These are phyloP conservation scores for Gossypium trilobum DNA, from an alignment of 441 rosid genomes.

Conservation along the genomic window DNA sequence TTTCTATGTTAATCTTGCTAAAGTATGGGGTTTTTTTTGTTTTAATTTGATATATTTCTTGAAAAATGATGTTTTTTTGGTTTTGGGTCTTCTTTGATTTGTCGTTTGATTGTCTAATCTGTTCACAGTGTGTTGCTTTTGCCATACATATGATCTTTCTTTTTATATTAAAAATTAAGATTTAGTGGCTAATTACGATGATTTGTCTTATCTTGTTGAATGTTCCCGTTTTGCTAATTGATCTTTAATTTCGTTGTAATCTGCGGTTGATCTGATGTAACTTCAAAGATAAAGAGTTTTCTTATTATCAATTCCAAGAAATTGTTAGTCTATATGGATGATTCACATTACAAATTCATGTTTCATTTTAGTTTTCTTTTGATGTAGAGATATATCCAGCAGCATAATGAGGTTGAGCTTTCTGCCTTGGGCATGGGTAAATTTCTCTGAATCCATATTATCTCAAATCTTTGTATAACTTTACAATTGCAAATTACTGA, in stretches of 20 bases:
- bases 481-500: not conserved
- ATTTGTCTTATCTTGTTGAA: not conserved
- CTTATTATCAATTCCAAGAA: no score
- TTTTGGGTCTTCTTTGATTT: not conserved
- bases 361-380: not conserved
- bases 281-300: no score
- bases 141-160: no score
- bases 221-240: not conserved
- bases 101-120: not conserved
- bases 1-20: conserved; percentile 58
- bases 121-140: no score
- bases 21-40: conserved; percentile 21
- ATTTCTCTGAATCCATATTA: not conserved
- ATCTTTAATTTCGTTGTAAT: not conserved
- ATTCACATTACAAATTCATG: not conserved
- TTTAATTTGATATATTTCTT: not conserved
- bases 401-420: conserved; percentile 36
- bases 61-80: not conserved
- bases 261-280: not conserved
- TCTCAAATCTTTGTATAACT: not conserved
- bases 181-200: not conserved
- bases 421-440: conserved; percentile 47
- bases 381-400: conserved; percentile 37
- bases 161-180: not conserved
- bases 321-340: no score